phyloP scores from a whole-genome alignment of 257 asterid genomes.

The Nicotiana tomentosiformis region DNA sequence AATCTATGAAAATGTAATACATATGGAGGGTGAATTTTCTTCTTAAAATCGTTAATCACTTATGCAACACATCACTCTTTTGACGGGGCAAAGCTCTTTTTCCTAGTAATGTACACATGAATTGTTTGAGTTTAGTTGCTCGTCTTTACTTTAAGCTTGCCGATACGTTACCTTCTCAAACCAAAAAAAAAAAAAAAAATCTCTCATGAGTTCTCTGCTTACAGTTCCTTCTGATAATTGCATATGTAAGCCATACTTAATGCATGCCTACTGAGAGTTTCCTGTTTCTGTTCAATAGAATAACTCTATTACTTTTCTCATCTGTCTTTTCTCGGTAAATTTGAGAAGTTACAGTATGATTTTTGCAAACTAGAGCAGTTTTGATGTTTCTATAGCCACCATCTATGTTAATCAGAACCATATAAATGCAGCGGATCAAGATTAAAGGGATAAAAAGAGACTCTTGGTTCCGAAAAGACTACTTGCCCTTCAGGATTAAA shows the following conservation, averaged over 20 bases:
- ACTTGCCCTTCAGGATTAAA: constrained; percentile 49
- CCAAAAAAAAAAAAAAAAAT: background rate
- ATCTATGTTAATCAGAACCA: background rate
- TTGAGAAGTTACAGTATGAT: background rate
- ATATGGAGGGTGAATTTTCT: background rate
- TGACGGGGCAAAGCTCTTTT: background rate
- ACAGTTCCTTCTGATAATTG: background rate
- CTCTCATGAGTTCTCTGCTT: background rate
- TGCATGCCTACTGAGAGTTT: background rate
- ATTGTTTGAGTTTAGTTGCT: background rate
- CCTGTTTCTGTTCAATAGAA: background rate
- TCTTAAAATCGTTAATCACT: background rate
- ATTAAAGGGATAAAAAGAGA: constrained; percentile 65
- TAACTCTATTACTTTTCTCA: background rate
- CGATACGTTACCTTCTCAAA: too few relatives aligned
- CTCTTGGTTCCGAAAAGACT: constrained; percentile 69
- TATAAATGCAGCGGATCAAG: constrained; percentile 61
- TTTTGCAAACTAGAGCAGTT: background rate
- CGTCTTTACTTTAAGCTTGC: background rate
- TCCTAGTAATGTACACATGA: background rate
- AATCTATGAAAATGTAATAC: background rate
- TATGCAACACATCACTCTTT: background rate
- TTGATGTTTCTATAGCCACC: background rate
- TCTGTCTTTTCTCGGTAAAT: background rate
- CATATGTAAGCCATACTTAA: background rate